These are phyloP conservation scores for Schizophyllum amplum DNA, from an alignment of 1,284 basidiomycete species.

Conservation along the genomic window DNA sequence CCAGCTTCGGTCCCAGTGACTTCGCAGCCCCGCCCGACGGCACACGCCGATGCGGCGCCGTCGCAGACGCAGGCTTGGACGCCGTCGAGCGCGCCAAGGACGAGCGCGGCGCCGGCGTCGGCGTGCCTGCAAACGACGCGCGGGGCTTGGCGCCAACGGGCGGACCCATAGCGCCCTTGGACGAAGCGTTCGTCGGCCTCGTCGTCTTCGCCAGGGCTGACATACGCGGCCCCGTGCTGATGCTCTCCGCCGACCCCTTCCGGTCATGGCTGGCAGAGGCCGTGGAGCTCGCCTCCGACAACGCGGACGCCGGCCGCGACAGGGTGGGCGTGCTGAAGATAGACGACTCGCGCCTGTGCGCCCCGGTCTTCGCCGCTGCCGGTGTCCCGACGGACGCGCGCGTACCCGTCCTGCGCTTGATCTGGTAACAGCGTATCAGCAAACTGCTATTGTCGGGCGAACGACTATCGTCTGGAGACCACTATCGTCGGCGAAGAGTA, in stretches of 20 bases:
- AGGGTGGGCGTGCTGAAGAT: conserved; percentile 38
- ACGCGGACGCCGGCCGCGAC: conserved; percentile 43
- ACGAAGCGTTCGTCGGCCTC: conserved; percentile 31
- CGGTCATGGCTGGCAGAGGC: conserved; percentile 21
- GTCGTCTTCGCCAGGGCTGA: conserved; percentile 39
- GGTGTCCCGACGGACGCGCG: conserved; percentile 55
- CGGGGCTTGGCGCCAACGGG: neutral
- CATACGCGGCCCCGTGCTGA: conserved; percentile 15
- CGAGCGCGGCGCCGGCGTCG: conserved; percentile 14
- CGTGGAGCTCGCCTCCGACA: conserved; percentile 44
- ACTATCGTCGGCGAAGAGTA: neutral
- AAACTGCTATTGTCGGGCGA: too few relatives aligned
- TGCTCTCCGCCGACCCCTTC: conserved; percentile 19
- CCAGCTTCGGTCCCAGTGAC: conserved; percentile 9
- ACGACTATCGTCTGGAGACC: too few relatives aligned
- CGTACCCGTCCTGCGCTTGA: conserved; percentile 67
- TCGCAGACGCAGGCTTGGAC: conserved; percentile 7
- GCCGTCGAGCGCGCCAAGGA: conserved; percentile 9
- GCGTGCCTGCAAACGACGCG: neutral
- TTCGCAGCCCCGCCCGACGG: conserved; percentile 9
- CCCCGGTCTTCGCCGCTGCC: conserved; percentile 32
- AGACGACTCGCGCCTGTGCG: conserved; percentile 44
- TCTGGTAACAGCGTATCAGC: conserved; percentile 30
- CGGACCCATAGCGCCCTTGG: neutral
- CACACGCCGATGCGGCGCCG: neutral